phyloP scores from a whole-genome alignment of 345 rosid genomes.

The Salix brachista region DNA sequence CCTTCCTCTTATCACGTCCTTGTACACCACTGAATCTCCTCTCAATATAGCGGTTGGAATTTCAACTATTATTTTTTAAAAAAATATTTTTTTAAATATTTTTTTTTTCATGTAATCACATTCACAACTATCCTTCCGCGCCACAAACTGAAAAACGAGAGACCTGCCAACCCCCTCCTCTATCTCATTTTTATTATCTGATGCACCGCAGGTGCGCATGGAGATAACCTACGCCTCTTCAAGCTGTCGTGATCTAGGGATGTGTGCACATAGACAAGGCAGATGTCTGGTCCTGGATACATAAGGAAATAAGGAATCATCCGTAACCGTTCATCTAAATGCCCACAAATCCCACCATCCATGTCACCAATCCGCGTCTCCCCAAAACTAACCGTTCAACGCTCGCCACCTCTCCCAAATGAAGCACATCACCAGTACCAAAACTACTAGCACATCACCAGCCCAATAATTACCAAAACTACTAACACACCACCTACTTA shows the following conservation, averaged over 20 bases:
- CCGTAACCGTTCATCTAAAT: background rate
- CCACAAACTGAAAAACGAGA: background rate
- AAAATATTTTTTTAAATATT: too few species aligned
- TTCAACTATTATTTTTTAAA: background rate
- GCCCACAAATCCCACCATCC: background rate
- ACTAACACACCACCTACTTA: too few species aligned
- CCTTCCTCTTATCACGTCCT: background rate
- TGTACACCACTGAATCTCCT: background rate
- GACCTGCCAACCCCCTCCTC: background rate
- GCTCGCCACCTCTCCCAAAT: background rate
- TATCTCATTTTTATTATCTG: background rate
- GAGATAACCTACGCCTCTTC: constrained; percentile 60
- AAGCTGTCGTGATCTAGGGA: constrained; percentile 31
- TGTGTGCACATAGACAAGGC: too few species aligned
- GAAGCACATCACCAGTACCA: background rate
- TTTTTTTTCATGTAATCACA: background rate
- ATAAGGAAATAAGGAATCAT: too few species aligned
- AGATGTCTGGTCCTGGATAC: too few species aligned
- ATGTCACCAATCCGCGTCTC: constrained; percentile 17
- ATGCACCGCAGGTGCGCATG: constrained; percentile 27
- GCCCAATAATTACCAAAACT: background rate
- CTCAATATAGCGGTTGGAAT: background rate
- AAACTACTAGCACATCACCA: background rate
- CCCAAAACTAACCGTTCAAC: background rate
- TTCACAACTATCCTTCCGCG: background rate